Base-by-base conservation (phyloP, 495 filamentous ascomycete species). In the Penicillium bovifimosum region DNA sequence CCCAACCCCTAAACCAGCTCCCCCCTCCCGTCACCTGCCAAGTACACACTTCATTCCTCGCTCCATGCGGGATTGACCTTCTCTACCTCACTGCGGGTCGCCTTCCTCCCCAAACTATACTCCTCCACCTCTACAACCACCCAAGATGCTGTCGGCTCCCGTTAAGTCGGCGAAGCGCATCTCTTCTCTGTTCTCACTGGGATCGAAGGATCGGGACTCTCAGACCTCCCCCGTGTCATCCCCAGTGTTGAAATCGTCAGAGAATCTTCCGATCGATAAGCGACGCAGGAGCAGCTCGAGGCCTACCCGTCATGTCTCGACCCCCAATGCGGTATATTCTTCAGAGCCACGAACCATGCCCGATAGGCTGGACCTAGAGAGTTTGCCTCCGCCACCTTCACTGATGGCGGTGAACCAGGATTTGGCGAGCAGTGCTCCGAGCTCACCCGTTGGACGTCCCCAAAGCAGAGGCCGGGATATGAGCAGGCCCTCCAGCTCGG, bases 121-220 rank as follows among this genome's bases (percentile, higher is more conserved):
- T 50, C 36, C 44, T 32, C 32, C 54, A 26, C 28, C 29, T 33
- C 16, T 14, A 1, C 14, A 49, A 34, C 41, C 50, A 53, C 41
- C 36, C 50, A 71, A 54, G 47, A 76, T 76, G 72, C 62, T 76
- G 60, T 76, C 72, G 26, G 73, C 70, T 69, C 74, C 72, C 43
- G 70, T 71, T 54, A 77, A 75, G 58, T 72, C 73, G 56, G 72
- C 74, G 53, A 73, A 75, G 67, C 74, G 74, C 54, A 75, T 77
- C 45, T 76, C 73, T 9, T 77, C 74, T 34, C 68, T 77, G 28
- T 75, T 77, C 49, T 74, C 73, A 27, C 45, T 76, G 58, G 63
- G 71, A 8, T 67, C 67, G 39, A 69, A 68, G 54, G 70, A 77
- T 39, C 60, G 67, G 3, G 60, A 53, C 41, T 59, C 70, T 5